Base-by-base conservation (phyloP, 2,329 filamentous ascomycete species). In the Fusarium albosuccineum region DNA sequence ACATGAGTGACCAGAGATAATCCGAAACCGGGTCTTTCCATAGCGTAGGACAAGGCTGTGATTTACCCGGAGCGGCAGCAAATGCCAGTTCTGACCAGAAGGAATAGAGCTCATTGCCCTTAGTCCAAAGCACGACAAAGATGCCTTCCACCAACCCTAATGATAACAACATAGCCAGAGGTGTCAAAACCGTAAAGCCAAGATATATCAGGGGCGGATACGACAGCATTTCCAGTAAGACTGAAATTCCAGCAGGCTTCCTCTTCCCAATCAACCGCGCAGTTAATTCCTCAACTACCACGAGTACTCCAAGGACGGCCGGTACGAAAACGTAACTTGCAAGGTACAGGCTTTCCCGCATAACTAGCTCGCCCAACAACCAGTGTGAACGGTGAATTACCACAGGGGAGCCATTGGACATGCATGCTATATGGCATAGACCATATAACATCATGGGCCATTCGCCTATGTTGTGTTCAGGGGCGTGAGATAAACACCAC, bases 1-100 rank as follows among this genome's bases (percentile, higher is more conserved):
- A 52, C 17, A 52, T 16, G 4, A 52, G 49, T 41, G 49, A 52
- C 49, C 49, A 52, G 22, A 52, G 49, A 14, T 52, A 40, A 10
- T 52, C 34, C n/a, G 49, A 52, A 17, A 52, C n/a, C 13, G 49
- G 22, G 5, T 52, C 49, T 26, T 41, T 52, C 49, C 49, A 52
- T 9, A 52, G 49, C 26, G 26, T 30, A 22, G 49, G 26, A 33
- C 37, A 52, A 17, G 4, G 10, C 27, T 14, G 14, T 13, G 11
- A 11, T 0, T 17, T 29, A 22, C 22, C 26, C 17, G 49, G 17
- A 11, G 22, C 16, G 11, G 6, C 26, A 6, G 36, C 36, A 52
- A 27, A 52, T 27, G 37, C 37, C 37, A 52, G n/a, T 8, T 33
- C n/a, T 4, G n/a, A 17, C n/a, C 22, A 17, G 7, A 52, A 13